Base-by-base conservation (phyloP, 2,329 filamentous ascomycete genomes). In the Colletotrichum plurivorum region DNA sequence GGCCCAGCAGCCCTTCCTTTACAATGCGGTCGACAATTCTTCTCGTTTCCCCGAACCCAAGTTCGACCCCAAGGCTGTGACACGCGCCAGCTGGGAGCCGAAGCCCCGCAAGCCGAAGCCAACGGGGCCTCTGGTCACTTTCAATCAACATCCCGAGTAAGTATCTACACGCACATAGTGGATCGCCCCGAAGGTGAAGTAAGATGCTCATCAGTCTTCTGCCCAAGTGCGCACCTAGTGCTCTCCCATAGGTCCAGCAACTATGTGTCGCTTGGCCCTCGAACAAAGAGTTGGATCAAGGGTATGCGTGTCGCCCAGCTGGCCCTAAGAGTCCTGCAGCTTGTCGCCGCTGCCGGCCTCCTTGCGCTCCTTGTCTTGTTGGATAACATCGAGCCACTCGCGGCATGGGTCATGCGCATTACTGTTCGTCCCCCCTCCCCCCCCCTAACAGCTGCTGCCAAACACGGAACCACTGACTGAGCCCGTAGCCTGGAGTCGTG, bases 11-110 rank as follows among this genome's bases (percentile, higher is more conserved):
- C 93, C 93, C 63, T 96, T 92, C 83, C 86, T 95, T 80, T 96
- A 96, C 81, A 87, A 90, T 70, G 75, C 81, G 75, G 87, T 71
- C 78, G 80, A 73, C 75, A 77, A 84, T 74, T 85, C 89, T 76
- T 82, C 84, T 55, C 86, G 86, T 73, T 87, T 87, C 71, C 87
- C 82, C 77, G 82, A 79, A 78, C 83, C 75, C 76, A 82, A 78
- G n/a, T 97, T 97, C 80, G 94, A 98, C 75, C 95, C 95, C 56
- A 97, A 95, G 79, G 92, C 93, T 69, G 88, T 94, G 56, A 95
- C 94, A 22, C 88, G 94, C 77, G 92, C 93, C 71, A 95, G 93
- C 81, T 93, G 89, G 84, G 84, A 89, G 76, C 87, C 89, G 13
- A 88, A 89, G 62, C 84, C 88, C 48, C 84, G 82, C 27, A 90